Conservation (phyloP, 2,329 filamentous ascomycete genomes). For the Scedosporium apiospermum region DNA sequence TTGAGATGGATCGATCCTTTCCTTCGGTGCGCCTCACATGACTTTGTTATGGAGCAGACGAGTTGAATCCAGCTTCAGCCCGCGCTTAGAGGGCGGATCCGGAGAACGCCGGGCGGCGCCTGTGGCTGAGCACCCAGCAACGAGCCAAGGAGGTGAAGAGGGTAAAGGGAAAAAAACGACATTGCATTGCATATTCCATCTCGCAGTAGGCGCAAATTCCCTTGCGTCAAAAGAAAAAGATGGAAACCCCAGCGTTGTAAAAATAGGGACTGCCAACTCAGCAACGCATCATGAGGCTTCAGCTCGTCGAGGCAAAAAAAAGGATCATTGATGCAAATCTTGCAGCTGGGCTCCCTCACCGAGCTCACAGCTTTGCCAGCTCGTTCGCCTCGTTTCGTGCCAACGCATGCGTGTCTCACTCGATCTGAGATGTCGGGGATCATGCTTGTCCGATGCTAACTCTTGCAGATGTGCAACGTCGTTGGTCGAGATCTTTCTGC, state of each 20-base stretch:
- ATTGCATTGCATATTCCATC: background rate
- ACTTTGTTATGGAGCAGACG: background rate
- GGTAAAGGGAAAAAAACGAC: background rate
- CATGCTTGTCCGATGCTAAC: background rate
- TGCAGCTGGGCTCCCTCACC: constrained; percentile 1
- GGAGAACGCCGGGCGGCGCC: background rate
- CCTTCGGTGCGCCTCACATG: background rate
- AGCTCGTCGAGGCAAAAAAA: background rate
- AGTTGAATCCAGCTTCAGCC: background rate
- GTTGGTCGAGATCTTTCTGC: background rate
- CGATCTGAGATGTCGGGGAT: background rate
- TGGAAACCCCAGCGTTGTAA: no score
- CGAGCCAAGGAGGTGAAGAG: background rate
- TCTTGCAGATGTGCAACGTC: background rate
- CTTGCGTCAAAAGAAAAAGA: background rate
- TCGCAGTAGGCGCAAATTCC: background rate
- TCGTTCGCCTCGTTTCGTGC: background rate
- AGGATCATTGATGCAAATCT: background rate
- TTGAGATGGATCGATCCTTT: background rate
- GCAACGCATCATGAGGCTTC: background rate
- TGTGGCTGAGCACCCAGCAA: background rate
- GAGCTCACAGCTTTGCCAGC: background rate
- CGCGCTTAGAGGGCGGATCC: background rate
- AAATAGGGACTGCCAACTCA: background rate
- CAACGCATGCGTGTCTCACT: constrained; percentile 1